Conservation (phyloP, 1,284 basidiomycete genomes). For the Boletellus deceptivus region DNA sequence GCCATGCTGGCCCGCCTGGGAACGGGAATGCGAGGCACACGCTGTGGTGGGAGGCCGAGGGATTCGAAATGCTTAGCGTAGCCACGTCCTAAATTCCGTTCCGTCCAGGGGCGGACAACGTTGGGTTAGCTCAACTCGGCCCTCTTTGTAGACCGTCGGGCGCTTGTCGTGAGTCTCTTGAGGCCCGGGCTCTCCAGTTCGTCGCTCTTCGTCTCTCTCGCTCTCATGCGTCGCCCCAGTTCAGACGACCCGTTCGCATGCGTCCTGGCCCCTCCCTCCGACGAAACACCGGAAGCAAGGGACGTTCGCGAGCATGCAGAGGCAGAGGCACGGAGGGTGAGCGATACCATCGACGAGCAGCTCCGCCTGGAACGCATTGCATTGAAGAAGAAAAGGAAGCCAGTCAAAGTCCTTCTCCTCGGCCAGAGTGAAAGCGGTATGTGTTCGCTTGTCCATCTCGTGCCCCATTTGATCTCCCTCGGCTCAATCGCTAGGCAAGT, state of each 20-base stretch:
- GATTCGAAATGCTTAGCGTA: too few species aligned
- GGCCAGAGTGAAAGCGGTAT: constrained; percentile 73
- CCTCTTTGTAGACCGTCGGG: too few species aligned
- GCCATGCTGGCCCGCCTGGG: too few species aligned
- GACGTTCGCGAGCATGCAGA: constrained; percentile 54
- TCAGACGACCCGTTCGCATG: constrained; percentile 56
- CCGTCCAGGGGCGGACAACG: too few species aligned
- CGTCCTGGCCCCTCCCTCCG: constrained; percentile 54
- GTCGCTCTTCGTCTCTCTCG: not conserved
- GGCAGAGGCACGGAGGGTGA: constrained; percentile 54
- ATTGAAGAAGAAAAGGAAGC: constrained; percentile 53
- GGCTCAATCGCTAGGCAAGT: constrained; percentile 40
- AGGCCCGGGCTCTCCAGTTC: too few species aligned
- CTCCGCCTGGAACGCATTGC: constrained; percentile 52
- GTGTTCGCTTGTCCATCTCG: constrained; percentile 20
- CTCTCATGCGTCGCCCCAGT: not conserved
- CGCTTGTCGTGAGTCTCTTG: too few species aligned
- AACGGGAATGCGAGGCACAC: too few species aligned
- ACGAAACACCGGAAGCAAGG: constrained; percentile 55
- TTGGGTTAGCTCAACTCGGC: too few species aligned
- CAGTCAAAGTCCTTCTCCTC: constrained; percentile 59
- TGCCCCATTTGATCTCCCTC: constrained; percentile 32
- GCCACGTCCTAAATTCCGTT: too few species aligned
- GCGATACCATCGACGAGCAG: constrained; percentile 68
- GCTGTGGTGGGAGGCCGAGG: too few species aligned